phyloP scores from a whole-genome alignment of 371 early-diverging fungal species.

The Rhizopus delemar region DNA sequence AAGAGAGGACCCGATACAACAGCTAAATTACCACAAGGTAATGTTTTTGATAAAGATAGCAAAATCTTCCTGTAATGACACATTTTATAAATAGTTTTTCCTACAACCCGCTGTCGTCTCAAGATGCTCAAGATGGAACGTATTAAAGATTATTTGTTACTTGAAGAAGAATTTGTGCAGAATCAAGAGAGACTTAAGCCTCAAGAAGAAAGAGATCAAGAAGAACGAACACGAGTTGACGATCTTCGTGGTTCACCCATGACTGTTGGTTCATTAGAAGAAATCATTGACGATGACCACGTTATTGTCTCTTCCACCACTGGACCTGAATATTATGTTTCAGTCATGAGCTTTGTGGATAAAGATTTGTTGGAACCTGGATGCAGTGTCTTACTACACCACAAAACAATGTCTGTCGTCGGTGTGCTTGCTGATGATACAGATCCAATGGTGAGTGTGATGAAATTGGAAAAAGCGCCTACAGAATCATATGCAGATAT shows the following conservation, averaged over 20 bases:
- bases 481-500: constrained; percentile 99
- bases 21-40: constrained; percentile 92
- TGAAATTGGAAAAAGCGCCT: constrained; percentile 99
- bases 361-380: constrained; percentile 99
- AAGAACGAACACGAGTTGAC: constrained; percentile 95
- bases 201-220: constrained; percentile 92
- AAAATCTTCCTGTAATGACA: background rate
- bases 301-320: constrained; percentile 97
- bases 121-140: constrained; percentile 96
- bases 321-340: constrained; percentile 99
- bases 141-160: constrained; percentile 95
- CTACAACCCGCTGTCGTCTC: constrained; percentile 95
- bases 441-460: constrained; percentile 99
- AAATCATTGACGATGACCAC: constrained; percentile 99
- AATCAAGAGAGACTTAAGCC: constrained; percentile 97
- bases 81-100: constrained; percentile 70
- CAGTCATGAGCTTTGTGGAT: constrained; percentile 98
- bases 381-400: constrained; percentile 97
- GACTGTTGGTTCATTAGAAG: constrained; percentile 98
- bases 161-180: constrained; percentile 98
- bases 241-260: constrained; percentile 99
- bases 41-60: background rate
- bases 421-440: constrained; percentile 97
- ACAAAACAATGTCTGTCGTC: constrained; percentile 94
- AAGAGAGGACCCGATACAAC: constrained; percentile 94